Percentiles rank a stretch among this genome's conserved stretches.
These are phyloP conservation scores for Fistulifera pelliculosa DNA, from an alignment of 108 stramenopile genomes.

Conservation along the genomic window DNA sequence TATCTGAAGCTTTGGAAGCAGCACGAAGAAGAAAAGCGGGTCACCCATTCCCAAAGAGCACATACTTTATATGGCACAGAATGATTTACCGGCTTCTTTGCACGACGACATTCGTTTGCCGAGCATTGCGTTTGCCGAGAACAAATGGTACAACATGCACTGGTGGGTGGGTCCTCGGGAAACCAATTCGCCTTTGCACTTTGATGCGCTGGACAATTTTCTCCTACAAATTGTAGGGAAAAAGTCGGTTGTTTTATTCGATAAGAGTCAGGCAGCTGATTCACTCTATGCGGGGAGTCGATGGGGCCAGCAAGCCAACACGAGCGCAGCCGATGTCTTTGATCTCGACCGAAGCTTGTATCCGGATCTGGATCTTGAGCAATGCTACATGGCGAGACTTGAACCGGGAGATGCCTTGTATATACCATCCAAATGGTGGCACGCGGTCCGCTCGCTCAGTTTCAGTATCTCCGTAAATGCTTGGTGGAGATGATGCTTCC, in stretches of 20 bases:
- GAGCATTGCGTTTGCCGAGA: constrained; percentile 47
- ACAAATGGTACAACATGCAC: constrained; percentile 57
- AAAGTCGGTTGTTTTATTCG: constrained; percentile 48
- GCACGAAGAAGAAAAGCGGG: constrained; percentile 13
- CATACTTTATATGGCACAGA: constrained; percentile 73
- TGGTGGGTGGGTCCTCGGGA: constrained; percentile 68
- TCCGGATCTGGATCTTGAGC: constrained; percentile 34
- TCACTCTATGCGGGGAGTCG: constrained; percentile 38
- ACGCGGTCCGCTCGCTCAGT: constrained; percentile 56
- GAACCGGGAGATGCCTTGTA: constrained; percentile 58
- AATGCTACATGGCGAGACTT: constrained; percentile 35
- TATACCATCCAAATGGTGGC: constrained; percentile 76
- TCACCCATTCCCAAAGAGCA: constrained; percentile 14
- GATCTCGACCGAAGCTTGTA: constrained; percentile 20
- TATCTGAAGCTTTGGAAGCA: constrained; percentile 50
- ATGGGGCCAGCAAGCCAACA: constrained; percentile 67
- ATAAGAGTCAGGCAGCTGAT: constrained; percentile 21
- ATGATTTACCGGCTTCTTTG: constrained; percentile 41
- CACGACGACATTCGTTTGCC: constrained; percentile 49
- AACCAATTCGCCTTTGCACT: constrained; percentile 65
- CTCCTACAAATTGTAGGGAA: constrained; percentile 63
- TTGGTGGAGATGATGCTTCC: constrained; percentile 62
- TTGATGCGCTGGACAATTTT: constrained; percentile 74
- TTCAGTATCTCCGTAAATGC: constrained; percentile 56
- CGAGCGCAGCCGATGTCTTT: constrained; percentile 37